Base-by-base conservation (phyloP, 768 basidiomycete species). In the Megacollybia marginata region DNA sequence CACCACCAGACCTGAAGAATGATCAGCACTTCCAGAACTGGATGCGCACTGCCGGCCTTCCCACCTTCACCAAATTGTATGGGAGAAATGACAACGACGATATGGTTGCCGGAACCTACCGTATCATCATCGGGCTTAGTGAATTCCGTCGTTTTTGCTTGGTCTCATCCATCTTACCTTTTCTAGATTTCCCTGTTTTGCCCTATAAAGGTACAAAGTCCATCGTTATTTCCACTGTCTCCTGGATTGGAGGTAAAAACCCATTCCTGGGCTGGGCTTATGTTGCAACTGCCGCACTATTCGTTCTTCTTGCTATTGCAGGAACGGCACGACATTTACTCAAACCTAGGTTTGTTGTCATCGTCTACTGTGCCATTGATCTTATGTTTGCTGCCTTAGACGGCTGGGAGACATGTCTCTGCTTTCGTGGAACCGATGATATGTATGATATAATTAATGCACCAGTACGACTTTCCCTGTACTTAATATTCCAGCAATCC, bases 231-330 rank as follows among this genome's bases (percentile, higher is more conserved):
- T 93, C 93, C 42, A 98, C 95, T 3, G 92, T 96, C 12, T 92
- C 94, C 1, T 98, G 95, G 94, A 92, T 96, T 62, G 96, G 96
- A 10, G 96, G 96, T 36, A 94, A 95, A 71, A 97, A 99, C 59
- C 84, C 93, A 1, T 99, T 99, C 83, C 75, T 99, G 16, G 96
- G 96, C 8, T 98, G 94, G 92, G 91, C 93, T 2, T 99, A 99
- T 61, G 85, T 99, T 42, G 94, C 85, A 13, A 81, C 92, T 1
- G 83, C 94, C 2, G 80, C 77, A 15, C 74, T 97, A 13, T 97
- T 96, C 62, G 83, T 97, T 15, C 72, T 90, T 11, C 79, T 99
- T 38, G 93, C 91, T 20, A 65, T 98, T 45, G 75, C 83, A 20
- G 92, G 96, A 20, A 89, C 92, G n/a, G 79, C 88, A 45, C 80